Evolutionary conservation across 768 basidiomycete species (phyloP).

Genomic region (Naganishia antarctica): DNA sequence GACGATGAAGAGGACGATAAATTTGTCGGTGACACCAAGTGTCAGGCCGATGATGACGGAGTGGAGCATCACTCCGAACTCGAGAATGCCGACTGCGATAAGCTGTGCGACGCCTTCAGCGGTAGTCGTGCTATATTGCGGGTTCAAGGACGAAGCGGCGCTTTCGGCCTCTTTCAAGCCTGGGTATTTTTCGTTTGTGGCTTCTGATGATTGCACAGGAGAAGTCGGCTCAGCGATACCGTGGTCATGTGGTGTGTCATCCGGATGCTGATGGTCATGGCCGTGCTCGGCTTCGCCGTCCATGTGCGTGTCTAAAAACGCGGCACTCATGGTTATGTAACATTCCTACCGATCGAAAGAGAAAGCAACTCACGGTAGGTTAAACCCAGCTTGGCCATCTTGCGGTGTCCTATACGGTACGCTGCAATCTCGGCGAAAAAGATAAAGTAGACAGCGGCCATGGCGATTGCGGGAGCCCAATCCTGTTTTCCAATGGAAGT

Average conservation of each 20-base stretch:
- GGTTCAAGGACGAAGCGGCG: conserved; percentile 4
- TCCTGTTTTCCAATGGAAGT: conserved; percentile 55
- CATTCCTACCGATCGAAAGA: conserved; percentile 26
- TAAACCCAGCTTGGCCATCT: conserved; percentile 63
- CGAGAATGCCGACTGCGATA: conserved; percentile 82
- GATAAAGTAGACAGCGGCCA: conserved; percentile 73
- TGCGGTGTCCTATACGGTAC: conserved; percentile 76
- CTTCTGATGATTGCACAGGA: conserved; percentile 53
- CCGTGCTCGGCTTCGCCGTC: conserved; percentile 30
- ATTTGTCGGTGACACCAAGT: conserved; percentile 75
- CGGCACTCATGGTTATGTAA: neutral
- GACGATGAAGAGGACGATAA: conserved; percentile 83
- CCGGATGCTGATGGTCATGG: conserved; percentile 32
- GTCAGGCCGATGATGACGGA: conserved; percentile 84
- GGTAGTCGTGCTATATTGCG: conserved; percentile 17
- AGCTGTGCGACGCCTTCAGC: conserved; percentile 60
- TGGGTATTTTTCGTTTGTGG: conserved; percentile 1
- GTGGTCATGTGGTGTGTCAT: conserved; percentile 57
- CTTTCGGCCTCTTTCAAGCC: neutral
- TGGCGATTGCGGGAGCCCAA: conserved; percentile 73
- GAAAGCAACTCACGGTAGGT: conserved; percentile 26
- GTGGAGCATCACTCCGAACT: conserved; percentile 87
- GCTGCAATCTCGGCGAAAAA: conserved; percentile 82
- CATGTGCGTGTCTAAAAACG: conserved; percentile 21
- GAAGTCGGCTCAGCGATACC: conserved; percentile 58